Conservation (phyloP, 441 rosid species). For the Gossypium schwendimanii region DNA sequence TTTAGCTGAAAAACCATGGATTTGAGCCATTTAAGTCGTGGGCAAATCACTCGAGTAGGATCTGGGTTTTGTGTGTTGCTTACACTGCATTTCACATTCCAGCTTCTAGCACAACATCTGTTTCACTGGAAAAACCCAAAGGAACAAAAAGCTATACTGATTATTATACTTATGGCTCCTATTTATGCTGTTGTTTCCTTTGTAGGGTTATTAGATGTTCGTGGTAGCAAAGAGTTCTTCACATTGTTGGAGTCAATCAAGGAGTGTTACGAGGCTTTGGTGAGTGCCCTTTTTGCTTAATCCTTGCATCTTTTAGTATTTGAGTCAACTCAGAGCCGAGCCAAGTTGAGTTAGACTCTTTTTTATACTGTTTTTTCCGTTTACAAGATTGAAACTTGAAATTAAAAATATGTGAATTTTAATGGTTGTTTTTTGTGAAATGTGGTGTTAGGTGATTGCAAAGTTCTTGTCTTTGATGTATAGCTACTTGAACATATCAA, state of each 20-base stretch:
- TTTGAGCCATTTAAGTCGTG: constrained; percentile 40
- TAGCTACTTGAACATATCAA: constrained; percentile 75
- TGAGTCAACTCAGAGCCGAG: no score
- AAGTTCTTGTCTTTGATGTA: constrained; percentile 84
- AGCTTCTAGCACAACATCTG: constrained; percentile 71
- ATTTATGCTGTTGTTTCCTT: constrained; percentile 67
- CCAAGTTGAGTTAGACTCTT: no score
- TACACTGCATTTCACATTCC: constrained; percentile 57
- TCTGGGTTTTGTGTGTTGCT: constrained; percentile 56
- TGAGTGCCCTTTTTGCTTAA: constrained; percentile 26
- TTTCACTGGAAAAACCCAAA: constrained; percentile 89
- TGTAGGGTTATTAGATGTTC: constrained; percentile 63
- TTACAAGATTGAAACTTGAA: no score
- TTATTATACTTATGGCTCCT: constrained; percentile 89
- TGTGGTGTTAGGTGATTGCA: constrained; percentile 65
- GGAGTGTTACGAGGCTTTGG: constrained; percentile 92
- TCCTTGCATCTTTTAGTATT: no score
- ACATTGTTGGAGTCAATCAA: constrained; percentile 73
- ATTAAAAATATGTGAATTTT: no score
- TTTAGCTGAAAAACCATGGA: constrained; percentile 40
- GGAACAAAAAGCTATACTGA: constrained; percentile 81
- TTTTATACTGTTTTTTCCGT: no score
- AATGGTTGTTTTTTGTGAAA: not conserved
- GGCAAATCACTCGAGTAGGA: constrained; percentile 50
- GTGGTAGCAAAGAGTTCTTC: constrained; percentile 74